Evolutionary conservation across 768 basidiomycete genomes (phyloP).

Genomic region (Mycena rosella): DNA sequence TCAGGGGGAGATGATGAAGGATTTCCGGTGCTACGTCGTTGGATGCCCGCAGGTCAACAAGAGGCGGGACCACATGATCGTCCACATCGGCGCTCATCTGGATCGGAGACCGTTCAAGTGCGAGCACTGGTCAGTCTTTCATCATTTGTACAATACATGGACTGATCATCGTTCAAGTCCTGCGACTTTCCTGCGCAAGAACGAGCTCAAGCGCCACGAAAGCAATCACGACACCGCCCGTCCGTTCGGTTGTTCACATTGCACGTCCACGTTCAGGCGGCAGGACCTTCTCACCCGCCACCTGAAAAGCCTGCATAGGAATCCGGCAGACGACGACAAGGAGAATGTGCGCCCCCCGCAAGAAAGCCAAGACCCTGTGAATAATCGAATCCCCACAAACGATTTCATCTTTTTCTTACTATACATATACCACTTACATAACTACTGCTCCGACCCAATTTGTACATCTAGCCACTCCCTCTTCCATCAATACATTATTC

Average conservation of each 20-base stretch:
- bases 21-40: constrained; percentile 76
- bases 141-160: background rate
- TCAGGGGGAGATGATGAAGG: constrained; percentile 66
- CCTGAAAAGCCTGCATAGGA: constrained; percentile 66
- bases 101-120: constrained; percentile 78
- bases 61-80: constrained; percentile 79
- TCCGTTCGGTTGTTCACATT: constrained; percentile 67
- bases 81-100: constrained; percentile 80
- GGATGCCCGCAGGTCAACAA: constrained; percentile 80
- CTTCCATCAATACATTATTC: too few relatives aligned
- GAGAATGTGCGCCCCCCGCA: constrained; percentile 42
- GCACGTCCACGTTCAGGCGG: constrained; percentile 67
- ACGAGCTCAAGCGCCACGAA: constrained; percentile 84
- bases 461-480: background rate
- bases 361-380: constrained; percentile 37
- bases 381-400: background rate
- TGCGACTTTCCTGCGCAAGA: constrained; percentile 77
- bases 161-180: constrained; percentile 52
- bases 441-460: constrained; percentile 1
- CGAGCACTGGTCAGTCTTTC: constrained; percentile 72
- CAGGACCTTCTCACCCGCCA: constrained; percentile 79
- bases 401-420: background rate
- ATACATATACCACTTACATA: background rate
- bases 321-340: constrained; percentile 48
- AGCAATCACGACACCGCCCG: constrained; percentile 70